Evolutionary conservation across 345 rosid genomes (phyloP).

Genomic region (Camelina sativa): DNA sequence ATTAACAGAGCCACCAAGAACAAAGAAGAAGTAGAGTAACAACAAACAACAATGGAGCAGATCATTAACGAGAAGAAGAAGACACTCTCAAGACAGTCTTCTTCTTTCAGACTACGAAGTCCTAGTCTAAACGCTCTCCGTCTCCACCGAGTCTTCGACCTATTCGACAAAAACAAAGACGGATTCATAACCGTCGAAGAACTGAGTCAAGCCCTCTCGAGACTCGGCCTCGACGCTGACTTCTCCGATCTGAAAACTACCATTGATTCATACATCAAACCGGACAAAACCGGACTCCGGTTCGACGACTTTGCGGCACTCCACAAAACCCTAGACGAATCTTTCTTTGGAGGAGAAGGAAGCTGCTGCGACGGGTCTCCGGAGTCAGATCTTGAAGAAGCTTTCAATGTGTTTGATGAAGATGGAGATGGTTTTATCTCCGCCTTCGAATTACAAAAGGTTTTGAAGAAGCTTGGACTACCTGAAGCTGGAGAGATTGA

Average conservation of each 20-base stretch:
- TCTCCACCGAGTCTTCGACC: constrained; percentile 74
- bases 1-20: not conserved
- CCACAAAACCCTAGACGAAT: constrained; percentile 63
- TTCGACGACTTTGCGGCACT: constrained; percentile 69
- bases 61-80: constrained; percentile 37
- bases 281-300: constrained; percentile 58
- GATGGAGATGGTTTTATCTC: constrained; percentile 91
- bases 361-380: constrained; percentile 19
- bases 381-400: constrained; percentile 80
- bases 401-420: constrained; percentile 93
- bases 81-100: constrained; percentile 33
- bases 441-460: constrained; percentile 73
- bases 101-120: constrained; percentile 59
- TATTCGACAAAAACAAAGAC: constrained; percentile 79
- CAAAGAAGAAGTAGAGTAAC: not conserved
- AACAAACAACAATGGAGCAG: constrained; percentile 25
- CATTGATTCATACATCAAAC: constrained; percentile 53
- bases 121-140: constrained; percentile 73
- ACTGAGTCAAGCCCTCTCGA: constrained; percentile 61
- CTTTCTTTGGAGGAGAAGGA: constrained; percentile 46
- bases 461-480: constrained; percentile 72
- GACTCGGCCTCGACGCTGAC: constrained; percentile 68
- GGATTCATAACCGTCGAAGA: constrained; percentile 65
- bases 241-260: constrained; percentile 62
- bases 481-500: constrained; percentile 69